Conservation (phyloP, 768 basidiomycete genomes). For the Boletus rufocinnamomeus region DNA sequence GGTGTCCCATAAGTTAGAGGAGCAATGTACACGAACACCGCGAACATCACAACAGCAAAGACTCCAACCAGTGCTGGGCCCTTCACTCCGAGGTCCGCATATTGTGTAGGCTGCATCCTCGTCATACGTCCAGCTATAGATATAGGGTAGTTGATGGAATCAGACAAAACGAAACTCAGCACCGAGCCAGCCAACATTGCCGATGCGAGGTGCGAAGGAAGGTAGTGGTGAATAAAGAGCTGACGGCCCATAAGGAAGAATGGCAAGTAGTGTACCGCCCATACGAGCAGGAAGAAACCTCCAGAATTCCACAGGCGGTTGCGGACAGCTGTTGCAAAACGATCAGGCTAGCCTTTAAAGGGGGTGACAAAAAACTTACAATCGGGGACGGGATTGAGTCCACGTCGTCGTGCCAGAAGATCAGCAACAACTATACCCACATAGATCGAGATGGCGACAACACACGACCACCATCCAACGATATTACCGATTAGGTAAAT, state of each 20-base stretch:
- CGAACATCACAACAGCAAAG: slow-evolving; percentile 61
- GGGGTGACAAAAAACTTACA: slow-evolving; percentile 51
- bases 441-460: slow-evolving; percentile 82
- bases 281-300: slow-evolving; percentile 93
- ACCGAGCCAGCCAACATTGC: slow-evolving; percentile 91
- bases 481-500: slow-evolving; percentile 97
- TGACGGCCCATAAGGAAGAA: slow-evolving; percentile 99
- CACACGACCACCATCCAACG: slow-evolving; percentile 93
- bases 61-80: slow-evolving; percentile 64
- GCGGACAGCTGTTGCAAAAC: slow-evolving; percentile 64
- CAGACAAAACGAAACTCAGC: slow-evolving; percentile 86
- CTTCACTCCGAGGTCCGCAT: slow-evolving; percentile 75
- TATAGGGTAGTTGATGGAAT: slow-evolving; percentile 89
- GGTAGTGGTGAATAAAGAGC: slow-evolving; percentile 96
- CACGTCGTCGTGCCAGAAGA: slow-evolving; percentile 82
- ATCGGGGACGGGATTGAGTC: slow-evolving; percentile 82
- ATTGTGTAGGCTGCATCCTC: slow-evolving; percentile 50
- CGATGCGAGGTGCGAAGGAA: slow-evolving; percentile 93
- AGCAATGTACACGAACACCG: slow-evolving; percentile 71
- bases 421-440: slow-evolving; percentile 91
- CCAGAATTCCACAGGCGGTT: slow-evolving; percentile 95
- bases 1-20: slow-evolving; percentile 97
- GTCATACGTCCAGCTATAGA: slow-evolving; percentile 74
- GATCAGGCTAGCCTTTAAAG: background rate
- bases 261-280: slow-evolving; percentile 94